Conservation (phyloP, 202 grass and related monocot species). For the Schoenoplectus tabernaemontani region DNA sequence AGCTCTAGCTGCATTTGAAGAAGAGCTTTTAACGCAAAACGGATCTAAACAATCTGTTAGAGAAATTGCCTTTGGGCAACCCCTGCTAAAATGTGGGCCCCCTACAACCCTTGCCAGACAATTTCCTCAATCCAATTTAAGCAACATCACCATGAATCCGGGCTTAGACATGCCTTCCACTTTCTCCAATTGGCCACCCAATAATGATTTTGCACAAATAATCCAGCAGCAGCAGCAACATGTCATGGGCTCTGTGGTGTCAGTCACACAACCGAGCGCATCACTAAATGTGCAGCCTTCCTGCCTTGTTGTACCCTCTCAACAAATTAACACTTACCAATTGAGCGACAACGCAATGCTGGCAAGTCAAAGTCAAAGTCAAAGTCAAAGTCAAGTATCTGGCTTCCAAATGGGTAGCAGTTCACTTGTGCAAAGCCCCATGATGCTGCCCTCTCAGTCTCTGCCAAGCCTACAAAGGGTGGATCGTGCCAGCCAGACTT, state of each 20-base stretch:
- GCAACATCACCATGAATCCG: constrained; percentile 10
- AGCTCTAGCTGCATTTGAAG: constrained; percentile 75
- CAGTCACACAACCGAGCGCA: constrained; percentile 32
- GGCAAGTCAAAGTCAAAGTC: constrained; percentile 12
- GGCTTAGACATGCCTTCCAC: constrained; percentile 35
- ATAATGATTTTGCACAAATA: constrained; percentile 31
- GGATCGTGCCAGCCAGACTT: constrained; percentile 5
- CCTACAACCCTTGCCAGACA: constrained; percentile 35
- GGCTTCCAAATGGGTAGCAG: neutral
- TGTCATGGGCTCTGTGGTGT: constrained; percentile 28
- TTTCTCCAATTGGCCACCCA: constrained; percentile 57
- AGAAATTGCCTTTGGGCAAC: constrained; percentile 95
- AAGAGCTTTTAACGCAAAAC: constrained; percentile 75
- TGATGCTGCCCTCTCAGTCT: constrained; percentile 33
- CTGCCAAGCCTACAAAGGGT: constrained; percentile 13
- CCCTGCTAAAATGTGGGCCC: constrained; percentile 50
- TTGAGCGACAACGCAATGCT: constrained; percentile 21
- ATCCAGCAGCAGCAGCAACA: constrained; percentile 59
- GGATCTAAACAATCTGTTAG: constrained; percentile 50
- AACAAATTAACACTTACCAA: constrained; percentile 48
- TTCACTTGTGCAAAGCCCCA: constrained; percentile 9
- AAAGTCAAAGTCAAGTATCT: too few species aligned
- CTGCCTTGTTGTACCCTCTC: constrained; percentile 58
- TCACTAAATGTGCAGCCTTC: constrained; percentile 74
- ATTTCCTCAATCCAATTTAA: constrained; percentile 29